Evolutionary conservation across 495 filamentous ascomycete genomes (phyloP), one percentile per base, ranked within the genome.

Genomic region (Penicillium dipodomyicola): DNA sequence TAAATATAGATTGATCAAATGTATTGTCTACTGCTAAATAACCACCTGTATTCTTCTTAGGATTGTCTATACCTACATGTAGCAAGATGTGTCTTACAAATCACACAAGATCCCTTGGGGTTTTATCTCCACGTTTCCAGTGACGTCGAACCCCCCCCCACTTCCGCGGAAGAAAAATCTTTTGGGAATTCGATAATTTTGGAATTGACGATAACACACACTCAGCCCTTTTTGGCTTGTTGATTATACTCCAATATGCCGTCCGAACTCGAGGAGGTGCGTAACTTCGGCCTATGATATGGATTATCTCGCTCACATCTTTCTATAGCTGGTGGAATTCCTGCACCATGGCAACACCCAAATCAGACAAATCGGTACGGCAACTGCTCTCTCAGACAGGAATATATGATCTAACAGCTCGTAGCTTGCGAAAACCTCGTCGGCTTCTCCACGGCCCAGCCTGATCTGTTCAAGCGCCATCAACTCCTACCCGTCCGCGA

Each of bases 261-360:
- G 33, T 87, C 88, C 52, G 87, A 92, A 77, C 71, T 92, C 39
- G 89, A 94, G 72, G 90, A 94, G 72, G 90, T 93, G 71, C 48
- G 66, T 47, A n/a, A 4, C 8, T 48, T 4, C 27, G 2, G 6
- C 19, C 12, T 54, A 30, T 19, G 41, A 37, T 8, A 33, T 42
- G 4, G 5, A 42, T 20, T 4, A 5, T 19, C 39, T 54, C 25
- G 37, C 29, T 39, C 12, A 39, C 29, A 37, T 25, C n/a, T 49
- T 17, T 37, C 37, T 30, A 39, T 40, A 96, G 92, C 83, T 97
- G 44, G 92, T 95, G 56, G 91, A 91, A 62, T 96, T 97, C 65
- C 87, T 97, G 32, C 87, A 90, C 67, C 86, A 95, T 76, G 89
- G 87, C 44, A 96, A 92, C 70, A 88, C 88, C 10, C 85, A 91